Conservation (phyloP, 345 rosid genomes). For the Eucalyptus decipiens region DNA sequence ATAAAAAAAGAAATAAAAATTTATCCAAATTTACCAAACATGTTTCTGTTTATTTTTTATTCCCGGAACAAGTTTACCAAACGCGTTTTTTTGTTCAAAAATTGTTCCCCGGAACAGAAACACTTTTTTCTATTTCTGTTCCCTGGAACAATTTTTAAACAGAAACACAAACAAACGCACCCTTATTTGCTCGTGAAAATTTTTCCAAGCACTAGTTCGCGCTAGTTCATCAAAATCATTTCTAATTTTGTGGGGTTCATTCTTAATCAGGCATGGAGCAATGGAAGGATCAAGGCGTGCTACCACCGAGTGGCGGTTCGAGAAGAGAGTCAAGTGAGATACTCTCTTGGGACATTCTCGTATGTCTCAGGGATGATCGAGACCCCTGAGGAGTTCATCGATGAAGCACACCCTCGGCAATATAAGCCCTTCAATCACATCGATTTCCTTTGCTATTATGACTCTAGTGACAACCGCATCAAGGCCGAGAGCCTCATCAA, state of each 20-base stretch:
- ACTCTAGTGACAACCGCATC: neutral
- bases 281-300: constrained; percentile 4
- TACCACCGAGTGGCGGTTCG: constrained; percentile 9
- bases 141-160: no score
- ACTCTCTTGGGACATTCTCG: constrained; percentile 11
- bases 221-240: neutral
- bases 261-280: constrained; percentile 19
- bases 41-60: no score
- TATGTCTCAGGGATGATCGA: neutral
- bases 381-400: constrained; percentile 7
- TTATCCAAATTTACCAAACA: no score
- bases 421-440: neutral
- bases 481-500: neutral
- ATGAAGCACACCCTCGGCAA: neutral
- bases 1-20: no score
- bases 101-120: no score
- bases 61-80: no score
- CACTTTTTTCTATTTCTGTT: no score
- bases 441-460: neutral
- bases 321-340: neutral
- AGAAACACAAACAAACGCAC: no score
- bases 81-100: no score
- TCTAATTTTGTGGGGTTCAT: neutral
- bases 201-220: neutral
- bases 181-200: neutral